Conservation (phyloP, 2,329 filamentous ascomycete genomes). For the Aspergillus sp. region DNA sequence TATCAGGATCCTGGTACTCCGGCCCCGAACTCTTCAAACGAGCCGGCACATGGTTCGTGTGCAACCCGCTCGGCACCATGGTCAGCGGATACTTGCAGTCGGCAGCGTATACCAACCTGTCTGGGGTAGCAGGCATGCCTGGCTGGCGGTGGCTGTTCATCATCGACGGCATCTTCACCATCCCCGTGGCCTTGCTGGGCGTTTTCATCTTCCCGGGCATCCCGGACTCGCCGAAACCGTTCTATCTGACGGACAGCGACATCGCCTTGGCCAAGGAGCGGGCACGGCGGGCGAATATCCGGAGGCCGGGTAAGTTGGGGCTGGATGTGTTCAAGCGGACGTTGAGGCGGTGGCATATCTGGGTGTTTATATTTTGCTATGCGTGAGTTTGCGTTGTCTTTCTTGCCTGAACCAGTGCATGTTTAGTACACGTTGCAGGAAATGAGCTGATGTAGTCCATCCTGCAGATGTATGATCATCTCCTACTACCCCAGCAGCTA, state of each 20-base stretch:
- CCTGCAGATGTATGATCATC: constrained; percentile 44
- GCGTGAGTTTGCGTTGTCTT: constrained; percentile 41
- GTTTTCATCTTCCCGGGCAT: constrained; percentile 50
- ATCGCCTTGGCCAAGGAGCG: constrained; percentile 39
- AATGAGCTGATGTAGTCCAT: background rate
- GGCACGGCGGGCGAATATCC: constrained; percentile 22
- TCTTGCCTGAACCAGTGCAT: too few relatives aligned
- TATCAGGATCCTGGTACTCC: constrained; percentile 41
- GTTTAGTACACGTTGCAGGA: too few relatives aligned
- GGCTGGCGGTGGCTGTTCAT: too few relatives aligned
- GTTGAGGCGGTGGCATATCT: constrained; percentile 53
- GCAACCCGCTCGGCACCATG: constrained; percentile 55
- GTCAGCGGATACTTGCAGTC: constrained; percentile 59
- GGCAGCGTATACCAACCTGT: constrained; percentile 53
- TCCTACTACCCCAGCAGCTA: constrained; percentile 47
- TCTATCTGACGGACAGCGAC: constrained; percentile 38
- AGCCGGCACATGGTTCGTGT: constrained; percentile 55
- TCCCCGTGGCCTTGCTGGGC: constrained; percentile 56
- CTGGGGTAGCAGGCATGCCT: constrained; percentile 25
- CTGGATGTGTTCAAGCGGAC: constrained; percentile 49
- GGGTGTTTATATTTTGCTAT: constrained; percentile 50
- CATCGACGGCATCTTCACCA: constrained; percentile 45
- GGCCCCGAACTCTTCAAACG: constrained; percentile 53
- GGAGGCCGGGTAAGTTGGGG: constrained; percentile 42
- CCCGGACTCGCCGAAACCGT: constrained; percentile 43